These are phyloP conservation scores for Pichia sp. DNA, from an alignment of 1,139 yeast species.

Conservation along the genomic window DNA sequence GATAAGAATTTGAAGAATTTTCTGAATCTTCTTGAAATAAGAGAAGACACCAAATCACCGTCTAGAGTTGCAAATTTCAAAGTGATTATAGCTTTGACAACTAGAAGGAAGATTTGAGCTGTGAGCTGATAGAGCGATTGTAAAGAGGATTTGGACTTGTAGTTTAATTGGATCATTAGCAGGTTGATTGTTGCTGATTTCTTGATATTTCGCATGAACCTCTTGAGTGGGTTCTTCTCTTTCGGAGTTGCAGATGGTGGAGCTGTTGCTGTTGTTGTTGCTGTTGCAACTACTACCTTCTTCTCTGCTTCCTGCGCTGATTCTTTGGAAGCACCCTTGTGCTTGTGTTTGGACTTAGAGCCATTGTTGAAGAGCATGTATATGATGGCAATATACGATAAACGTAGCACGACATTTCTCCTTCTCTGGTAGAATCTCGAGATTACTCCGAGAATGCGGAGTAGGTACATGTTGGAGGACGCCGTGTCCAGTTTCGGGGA, in stretches of 20 bases:
- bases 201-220: slow-evolving; percentile 12
- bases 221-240: slow-evolving; percentile 1
- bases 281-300: neutral
- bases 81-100: slow-evolving; percentile 66
- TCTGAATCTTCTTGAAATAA: slow-evolving; percentile 64
- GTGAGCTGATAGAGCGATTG: slow-evolving; percentile 41
- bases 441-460: neutral
- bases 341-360: slow-evolving; percentile 11
- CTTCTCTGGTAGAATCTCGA: slow-evolving; percentile 20
- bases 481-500: neutral
- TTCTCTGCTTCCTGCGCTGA: too few species aligned
- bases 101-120: slow-evolving; percentile 36
- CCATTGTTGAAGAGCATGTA: slow-evolving; percentile 25
- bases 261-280: neutral
- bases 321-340: too few species aligned
- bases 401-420: slow-evolving; percentile 34
- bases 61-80: slow-evolving; percentile 82
- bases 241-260: neutral
- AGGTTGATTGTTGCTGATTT: slow-evolving; percentile 12
- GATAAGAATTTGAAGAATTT: slow-evolving; percentile 57
- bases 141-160: slow-evolving; percentile 12
- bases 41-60: slow-evolving; percentile 76
- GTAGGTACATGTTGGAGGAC: neutral
- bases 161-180: slow-evolving; percentile 17
- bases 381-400: slow-evolving; percentile 38